A percentile compares a stretch with the other conserved stretches of the same genome.
Conservation (phyloP, 2,329 filamentous ascomycete genomes). For the Colletotrichum tofieldiae region DNA sequence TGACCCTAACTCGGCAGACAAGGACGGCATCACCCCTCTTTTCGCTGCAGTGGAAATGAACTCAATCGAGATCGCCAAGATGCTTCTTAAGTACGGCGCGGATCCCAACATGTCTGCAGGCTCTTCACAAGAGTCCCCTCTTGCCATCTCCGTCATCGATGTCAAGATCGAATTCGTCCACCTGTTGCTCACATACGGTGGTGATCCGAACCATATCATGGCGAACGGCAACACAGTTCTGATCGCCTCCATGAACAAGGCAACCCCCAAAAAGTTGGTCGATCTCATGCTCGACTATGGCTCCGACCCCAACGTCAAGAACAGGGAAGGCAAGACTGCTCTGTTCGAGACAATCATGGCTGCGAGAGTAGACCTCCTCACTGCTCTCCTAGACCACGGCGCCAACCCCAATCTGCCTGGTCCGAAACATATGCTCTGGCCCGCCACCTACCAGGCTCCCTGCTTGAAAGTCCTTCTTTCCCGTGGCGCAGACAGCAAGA, state of each 20-base stretch:
- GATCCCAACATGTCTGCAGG: conserved; percentile 69
- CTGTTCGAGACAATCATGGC: conserved; percentile 74
- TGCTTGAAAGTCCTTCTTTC: conserved; percentile 72
- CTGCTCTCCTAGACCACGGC: conserved; percentile 65
- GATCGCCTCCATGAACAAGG: conserved; percentile 73
- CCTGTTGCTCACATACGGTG: conserved; percentile 74
- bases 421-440: conserved; percentile 79
- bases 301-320: conserved; percentile 72
- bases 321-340: conserved; percentile 73
- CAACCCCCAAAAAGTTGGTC: conserved; percentile 67
- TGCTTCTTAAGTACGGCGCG: conserved; percentile 76
- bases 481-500: conserved; percentile 73
- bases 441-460: conserved; percentile 71
- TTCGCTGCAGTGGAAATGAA: conserved; percentile 66
- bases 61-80: conserved; percentile 70
- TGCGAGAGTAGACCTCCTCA: conserved; percentile 71
- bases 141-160: conserved; percentile 65
- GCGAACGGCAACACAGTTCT: conserved; percentile 74
- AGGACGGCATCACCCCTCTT: conserved; percentile 66
- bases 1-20: conserved; percentile 68
- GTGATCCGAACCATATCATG: conserved; percentile 68
- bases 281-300: conserved; percentile 74
- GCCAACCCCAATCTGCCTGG: conserved; percentile 79
- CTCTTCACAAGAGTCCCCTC: conserved; percentile 67
- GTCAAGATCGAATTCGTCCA: conserved; percentile 72